Percentiles rank a stretch among this genome's conserved stretches.
Evolutionary conservation across 108 stramenopile species (phyloP).

Genomic region (Parmales sp.): DNA sequence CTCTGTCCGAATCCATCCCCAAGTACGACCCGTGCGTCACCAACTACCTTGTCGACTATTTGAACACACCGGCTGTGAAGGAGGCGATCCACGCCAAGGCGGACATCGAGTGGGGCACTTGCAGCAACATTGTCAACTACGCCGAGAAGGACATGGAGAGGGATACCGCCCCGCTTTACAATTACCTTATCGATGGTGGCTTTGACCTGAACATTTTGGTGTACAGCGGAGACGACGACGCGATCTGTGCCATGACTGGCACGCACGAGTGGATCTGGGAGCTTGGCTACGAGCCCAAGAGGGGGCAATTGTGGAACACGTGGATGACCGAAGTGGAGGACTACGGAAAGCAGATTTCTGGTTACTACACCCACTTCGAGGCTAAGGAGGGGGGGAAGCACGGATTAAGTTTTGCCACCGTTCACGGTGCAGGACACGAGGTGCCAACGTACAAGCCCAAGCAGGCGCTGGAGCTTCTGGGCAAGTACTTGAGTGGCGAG

Average conservation of each 20-base stretch:
- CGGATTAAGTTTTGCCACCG: constrained; percentile 52
- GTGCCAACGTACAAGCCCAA: constrained; percentile 55
- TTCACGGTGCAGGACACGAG: constrained; percentile 65
- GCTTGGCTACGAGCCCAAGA: constrained; percentile 23
- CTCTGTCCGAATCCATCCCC: constrained; percentile 24
- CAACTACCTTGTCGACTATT: constrained; percentile 30
- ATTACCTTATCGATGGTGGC: constrained; percentile 24
- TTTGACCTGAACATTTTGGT: constrained; percentile 34
- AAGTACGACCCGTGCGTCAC: constrained; percentile 47
- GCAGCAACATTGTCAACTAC: constrained; percentile 23
- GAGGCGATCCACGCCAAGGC: constrained; percentile 42
- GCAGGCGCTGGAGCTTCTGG: constrained; percentile 44
- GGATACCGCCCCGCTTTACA: constrained; percentile 35
- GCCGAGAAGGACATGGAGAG: constrained; percentile 14
- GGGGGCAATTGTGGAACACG: constrained; percentile 24
- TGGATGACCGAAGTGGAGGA: constrained; percentile 28
- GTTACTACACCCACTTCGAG: constrained; percentile 46
- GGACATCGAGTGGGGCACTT: constrained; percentile 36
- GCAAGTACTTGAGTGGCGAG: constrained; percentile 16
- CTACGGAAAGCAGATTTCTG: constrained; percentile 37
- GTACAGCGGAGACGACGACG: constrained; percentile 52
- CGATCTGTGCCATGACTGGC: constrained; percentile 38
- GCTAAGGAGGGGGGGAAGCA: constrained; percentile 2
- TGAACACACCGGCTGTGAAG: constrained; percentile 51
- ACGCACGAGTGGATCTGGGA: constrained; percentile 48